These are phyloP conservation scores for Shiraia sp. DNA, from an alignment of 2,329 filamentous ascomycete species.

Conservation along the genomic window DNA sequence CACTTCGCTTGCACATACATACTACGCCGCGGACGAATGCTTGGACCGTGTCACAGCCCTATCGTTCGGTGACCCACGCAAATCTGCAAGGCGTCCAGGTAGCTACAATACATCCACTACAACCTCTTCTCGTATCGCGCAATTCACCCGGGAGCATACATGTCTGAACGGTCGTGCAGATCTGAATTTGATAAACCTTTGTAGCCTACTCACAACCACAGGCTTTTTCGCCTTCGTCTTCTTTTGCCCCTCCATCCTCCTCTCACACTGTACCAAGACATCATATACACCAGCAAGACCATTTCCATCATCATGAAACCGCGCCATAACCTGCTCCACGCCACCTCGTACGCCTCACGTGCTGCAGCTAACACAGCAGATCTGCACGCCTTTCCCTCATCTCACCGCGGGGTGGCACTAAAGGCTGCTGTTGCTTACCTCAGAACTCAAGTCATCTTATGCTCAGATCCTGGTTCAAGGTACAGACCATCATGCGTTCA, in stretches of 20 bases:
- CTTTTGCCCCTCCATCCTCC: no score
- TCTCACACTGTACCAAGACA: no score
- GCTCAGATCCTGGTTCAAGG: constrained; percentile 13
- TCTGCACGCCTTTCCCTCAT: constrained; percentile 21
- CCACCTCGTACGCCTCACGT: constrained; percentile 30
- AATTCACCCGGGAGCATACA: background rate
- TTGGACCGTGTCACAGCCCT: constrained; percentile 9
- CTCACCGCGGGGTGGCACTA: constrained; percentile 9
- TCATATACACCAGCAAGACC: constrained; percentile 2
- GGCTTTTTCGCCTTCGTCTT: no score
- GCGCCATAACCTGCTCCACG: constrained; percentile 16
- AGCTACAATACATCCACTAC: constrained; percentile 6
- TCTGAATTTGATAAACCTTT: no score
- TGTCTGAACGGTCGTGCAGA: no score
- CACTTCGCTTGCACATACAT: background rate
- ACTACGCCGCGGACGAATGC: constrained; percentile 8
- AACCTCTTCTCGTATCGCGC: background rate
- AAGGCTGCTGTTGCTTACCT: constrained; percentile 26
- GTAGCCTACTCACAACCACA: no score
- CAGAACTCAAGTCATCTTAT: constrained; percentile 31
- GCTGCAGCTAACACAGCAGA: constrained; percentile 13
- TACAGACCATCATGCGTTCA: constrained; percentile 8
- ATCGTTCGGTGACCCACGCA: constrained; percentile 11
- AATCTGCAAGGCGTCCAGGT: constrained; percentile 16
- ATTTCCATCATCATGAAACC: constrained; percentile 9